A percentile compares a stretch with the other conserved stretches of the same genome.
These are phyloP conservation scores for Cladosporium sp. DNA, from an alignment of 2,329 filamentous ascomycete species.

Conservation along the genomic window DNA sequence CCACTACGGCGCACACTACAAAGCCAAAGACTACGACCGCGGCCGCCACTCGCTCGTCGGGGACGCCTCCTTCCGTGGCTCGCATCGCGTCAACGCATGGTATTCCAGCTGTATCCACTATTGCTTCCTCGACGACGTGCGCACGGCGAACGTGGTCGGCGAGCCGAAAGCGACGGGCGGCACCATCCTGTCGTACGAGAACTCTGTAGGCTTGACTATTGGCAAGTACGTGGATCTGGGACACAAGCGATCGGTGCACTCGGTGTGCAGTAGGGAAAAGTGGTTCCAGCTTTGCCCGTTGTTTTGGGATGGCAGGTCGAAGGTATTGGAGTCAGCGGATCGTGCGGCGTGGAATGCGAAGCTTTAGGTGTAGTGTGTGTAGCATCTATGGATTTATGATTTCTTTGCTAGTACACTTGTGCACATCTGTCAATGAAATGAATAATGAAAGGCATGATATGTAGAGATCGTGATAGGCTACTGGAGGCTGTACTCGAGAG, in stretches of 20 bases:
- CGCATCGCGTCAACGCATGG: constrained; percentile 59
- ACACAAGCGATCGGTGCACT: constrained; percentile 42
- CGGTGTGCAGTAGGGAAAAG: constrained; percentile 40
- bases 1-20: constrained; percentile 60
- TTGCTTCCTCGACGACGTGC: constrained; percentile 59
- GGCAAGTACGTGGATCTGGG: constrained; percentile 50
- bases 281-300: constrained; percentile 50
- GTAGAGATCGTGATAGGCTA: not conserved
- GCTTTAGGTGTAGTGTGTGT: not conserved
- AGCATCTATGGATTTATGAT: not conserved
- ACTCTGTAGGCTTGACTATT: constrained; percentile 70
- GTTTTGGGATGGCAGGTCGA: constrained; percentile 48
- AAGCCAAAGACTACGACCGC: constrained; percentile 57
- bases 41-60: constrained; percentile 63
- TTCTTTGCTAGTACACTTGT: not conserved
- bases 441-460: not conserved
- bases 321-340: constrained; percentile 28
- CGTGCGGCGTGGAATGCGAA: constrained; percentile 28
- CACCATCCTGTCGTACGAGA: constrained; percentile 72
- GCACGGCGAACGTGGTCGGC: constrained; percentile 58
- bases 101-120: constrained; percentile 60
- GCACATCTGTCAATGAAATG: not conserved
- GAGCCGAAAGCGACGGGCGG: constrained; percentile 73
- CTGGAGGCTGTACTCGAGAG: too few species aligned
- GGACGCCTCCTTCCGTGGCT: constrained; percentile 55